Evolutionary conservation across 2,329 filamentous ascomycete genomes (phyloP).

Genomic region (Pseudogymnoascus sp.): DNA sequence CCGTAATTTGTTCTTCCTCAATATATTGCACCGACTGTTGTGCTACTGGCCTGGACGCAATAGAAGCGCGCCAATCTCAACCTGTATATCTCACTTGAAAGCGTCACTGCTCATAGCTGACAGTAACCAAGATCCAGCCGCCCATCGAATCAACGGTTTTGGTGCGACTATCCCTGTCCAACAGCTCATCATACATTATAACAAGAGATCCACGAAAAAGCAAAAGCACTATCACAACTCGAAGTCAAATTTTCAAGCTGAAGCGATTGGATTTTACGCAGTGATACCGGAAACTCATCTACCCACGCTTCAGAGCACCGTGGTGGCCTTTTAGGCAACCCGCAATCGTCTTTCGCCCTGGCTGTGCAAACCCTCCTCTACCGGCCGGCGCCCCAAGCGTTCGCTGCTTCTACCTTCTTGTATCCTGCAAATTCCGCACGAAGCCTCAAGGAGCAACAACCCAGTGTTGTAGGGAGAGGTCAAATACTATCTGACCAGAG

Average conservation of each 20-base stretch:
- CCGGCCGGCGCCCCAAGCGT: constrained; percentile 23
- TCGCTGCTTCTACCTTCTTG: constrained; percentile 12
- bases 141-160: background rate
- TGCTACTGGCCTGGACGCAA: constrained; percentile 1
- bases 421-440: constrained; percentile 10
- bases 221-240: background rate
- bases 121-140: background rate
- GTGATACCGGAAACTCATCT: background rate
- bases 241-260: background rate
- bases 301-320: background rate
- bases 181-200: constrained; percentile 9
- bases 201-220: background rate
- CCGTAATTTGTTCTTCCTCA: background rate
- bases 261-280: background rate
- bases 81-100: background rate
- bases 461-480: constrained; percentile 20
- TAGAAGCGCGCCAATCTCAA: constrained; percentile 4
- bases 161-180: background rate
- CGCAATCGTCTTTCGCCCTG: constrained; percentile 29
- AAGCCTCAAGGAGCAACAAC: constrained; percentile 15
- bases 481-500: constrained; percentile 16
- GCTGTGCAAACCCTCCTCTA: constrained; percentile 32
- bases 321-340: constrained; percentile 5
- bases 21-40: constrained; percentile 4
- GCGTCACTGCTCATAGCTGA: background rate